phyloP scores from a whole-genome alignment of 1,139 yeast species.

The Magnusiomyces starmeri region DNA sequence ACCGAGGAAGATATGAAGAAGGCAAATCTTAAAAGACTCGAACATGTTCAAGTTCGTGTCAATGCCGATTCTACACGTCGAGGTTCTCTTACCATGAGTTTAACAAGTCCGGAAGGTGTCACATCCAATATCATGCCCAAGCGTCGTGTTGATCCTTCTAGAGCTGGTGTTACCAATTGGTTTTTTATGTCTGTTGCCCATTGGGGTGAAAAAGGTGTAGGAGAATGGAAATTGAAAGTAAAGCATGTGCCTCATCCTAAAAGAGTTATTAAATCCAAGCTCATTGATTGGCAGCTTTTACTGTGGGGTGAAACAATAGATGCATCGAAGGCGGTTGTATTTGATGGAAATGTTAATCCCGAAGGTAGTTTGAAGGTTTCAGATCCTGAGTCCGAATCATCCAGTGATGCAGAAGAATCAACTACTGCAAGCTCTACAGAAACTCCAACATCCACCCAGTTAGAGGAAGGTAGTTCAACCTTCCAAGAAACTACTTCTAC shows the following conservation, averaged over 20 bases:
- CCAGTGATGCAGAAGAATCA: neutral
- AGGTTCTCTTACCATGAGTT: constrained; percentile 61
- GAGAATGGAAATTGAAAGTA: constrained; percentile 76
- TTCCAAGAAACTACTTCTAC: neutral
- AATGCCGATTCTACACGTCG: constrained; percentile 58
- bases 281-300: constrained; percentile 67
- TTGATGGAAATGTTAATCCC: neutral
- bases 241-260: constrained; percentile 35
- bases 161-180: constrained; percentile 70
- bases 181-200: constrained; percentile 97
- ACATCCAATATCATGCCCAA: constrained; percentile 68
- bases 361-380: neutral
- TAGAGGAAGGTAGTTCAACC: neutral
- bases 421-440: neutral
- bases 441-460: neutral
- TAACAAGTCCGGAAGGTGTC: constrained; percentile 71
- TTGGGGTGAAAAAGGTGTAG: constrained; percentile 85
- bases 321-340: constrained; percentile 47
- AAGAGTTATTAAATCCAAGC: constrained; percentile 31
- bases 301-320: constrained; percentile 77
- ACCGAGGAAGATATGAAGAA: constrained; percentile 43
- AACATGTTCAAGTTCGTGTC: constrained; percentile 80
- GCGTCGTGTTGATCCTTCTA: constrained; percentile 51
- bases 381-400: neutral
- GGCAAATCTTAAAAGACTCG: constrained; percentile 63